Evolutionary conservation across 176 grass and related monocot species (phyloP).

Genomic region (Elymus sibiricus): DNA sequence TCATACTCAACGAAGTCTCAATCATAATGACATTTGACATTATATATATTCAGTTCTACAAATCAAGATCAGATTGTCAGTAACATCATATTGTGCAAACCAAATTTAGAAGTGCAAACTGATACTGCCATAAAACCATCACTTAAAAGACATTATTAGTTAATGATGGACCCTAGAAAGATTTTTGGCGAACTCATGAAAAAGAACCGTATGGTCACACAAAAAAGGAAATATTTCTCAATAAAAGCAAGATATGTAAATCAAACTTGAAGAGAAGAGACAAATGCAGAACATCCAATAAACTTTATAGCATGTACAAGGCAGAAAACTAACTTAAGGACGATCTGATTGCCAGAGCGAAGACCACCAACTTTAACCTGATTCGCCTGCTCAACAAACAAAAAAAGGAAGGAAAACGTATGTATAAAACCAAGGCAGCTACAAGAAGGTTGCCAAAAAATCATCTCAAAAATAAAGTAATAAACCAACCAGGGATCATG

Average conservation of each 20-base stretch:
- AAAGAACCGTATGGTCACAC: not conserved
- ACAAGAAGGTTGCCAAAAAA: not conserved
- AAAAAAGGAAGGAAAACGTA: not conserved
- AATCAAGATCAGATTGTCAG: not conserved
- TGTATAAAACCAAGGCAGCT: conserved; percentile 6
- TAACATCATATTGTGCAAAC: conserved; percentile 7
- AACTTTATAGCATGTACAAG: not conserved
- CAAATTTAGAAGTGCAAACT: not conserved
- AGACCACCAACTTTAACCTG: conserved; percentile 44
- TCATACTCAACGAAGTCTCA: not conserved
- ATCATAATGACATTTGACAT: not conserved
- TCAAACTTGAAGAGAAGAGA: conserved; percentile 8
- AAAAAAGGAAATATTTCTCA: not conserved
- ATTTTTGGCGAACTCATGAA: not conserved
- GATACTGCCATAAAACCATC: not conserved
- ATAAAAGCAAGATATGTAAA: not conserved
- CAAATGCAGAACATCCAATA: conserved; percentile 13
- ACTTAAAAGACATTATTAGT: not conserved
- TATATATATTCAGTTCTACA: not conserved
- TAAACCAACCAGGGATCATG: not conserved
- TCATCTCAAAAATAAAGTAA: not conserved
- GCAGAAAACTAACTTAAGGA: conserved; percentile 62
- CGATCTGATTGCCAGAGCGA: conserved; percentile 37
- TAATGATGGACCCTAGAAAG: not conserved
- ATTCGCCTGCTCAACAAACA: conserved; percentile 55